Evolutionary conservation across 148 eudicot genomes (phyloP).

Genomic region (Arctostaphylos glauca): DNA sequence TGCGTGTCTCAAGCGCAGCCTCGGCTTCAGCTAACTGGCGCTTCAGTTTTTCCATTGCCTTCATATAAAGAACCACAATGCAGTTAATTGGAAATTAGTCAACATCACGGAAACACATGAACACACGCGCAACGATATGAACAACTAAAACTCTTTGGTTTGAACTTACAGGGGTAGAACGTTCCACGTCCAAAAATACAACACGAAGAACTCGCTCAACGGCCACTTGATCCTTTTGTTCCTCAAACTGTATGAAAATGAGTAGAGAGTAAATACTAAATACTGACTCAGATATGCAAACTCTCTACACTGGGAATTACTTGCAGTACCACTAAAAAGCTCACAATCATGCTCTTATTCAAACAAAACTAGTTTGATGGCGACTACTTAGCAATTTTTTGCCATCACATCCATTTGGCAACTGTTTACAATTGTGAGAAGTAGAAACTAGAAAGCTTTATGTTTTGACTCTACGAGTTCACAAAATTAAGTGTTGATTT

Average conservation of each 20-base stretch:
- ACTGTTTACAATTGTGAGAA: background rate
- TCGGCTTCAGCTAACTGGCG: constrained; percentile 62
- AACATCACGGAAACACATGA: background rate
- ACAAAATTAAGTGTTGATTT: background rate
- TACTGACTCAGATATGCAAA: background rate
- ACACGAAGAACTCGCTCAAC: constrained; percentile 53
- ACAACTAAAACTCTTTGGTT: background rate
- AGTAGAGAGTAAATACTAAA: background rate
- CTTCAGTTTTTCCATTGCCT: constrained; percentile 56
- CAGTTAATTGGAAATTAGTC: constrained; percentile 13
- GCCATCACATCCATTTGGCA: background rate
- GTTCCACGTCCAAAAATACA: constrained; percentile 50
- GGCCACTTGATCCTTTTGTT: constrained; percentile 52
- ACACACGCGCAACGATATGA: constrained; percentile 44
- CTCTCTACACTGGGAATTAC: background rate
- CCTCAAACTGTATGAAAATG: constrained; percentile 48
- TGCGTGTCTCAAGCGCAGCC: constrained; percentile 43
- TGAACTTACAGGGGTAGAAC: constrained; percentile 33
- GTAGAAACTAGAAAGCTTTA: background rate
- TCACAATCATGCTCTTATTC: background rate
- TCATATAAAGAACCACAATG: background rate
- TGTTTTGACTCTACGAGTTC: background rate
- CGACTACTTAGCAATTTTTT: background rate
- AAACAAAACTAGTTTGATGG: background rate
- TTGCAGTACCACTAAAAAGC: background rate